Conservation (phyloP, 495 filamentous ascomycete species). For the Lasiosphaeria ovina region DNA sequence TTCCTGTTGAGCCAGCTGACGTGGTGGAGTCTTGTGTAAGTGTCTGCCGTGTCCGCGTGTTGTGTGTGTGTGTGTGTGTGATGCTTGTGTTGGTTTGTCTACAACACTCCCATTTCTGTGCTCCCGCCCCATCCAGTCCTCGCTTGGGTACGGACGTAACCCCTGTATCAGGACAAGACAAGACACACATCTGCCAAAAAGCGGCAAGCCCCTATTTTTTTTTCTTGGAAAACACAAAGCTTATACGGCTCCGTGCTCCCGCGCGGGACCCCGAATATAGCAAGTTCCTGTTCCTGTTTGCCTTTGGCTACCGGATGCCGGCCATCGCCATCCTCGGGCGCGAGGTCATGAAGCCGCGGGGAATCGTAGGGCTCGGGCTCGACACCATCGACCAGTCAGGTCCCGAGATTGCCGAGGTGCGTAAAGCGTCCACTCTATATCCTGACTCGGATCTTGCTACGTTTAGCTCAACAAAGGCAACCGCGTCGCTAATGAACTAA, state of each 20-base stretch:
- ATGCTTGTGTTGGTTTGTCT: background rate
- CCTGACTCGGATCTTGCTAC: no score
- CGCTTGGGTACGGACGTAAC: no score
- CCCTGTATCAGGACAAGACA: no score
- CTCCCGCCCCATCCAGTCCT: no score
- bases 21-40: conserved; percentile 62
- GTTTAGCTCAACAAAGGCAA: background rate
- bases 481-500: background rate
- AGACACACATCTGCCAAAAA: no score
- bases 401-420: conserved; percentile 57
- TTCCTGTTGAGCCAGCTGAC: conserved; percentile 67
- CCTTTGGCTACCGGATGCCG: conserved; percentile 62
- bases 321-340: conserved; percentile 65
- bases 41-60: conserved; percentile 12
- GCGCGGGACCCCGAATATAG: conserved; percentile 26
- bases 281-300: conserved; percentile 57
- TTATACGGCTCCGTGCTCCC: no score
- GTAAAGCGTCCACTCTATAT: background rate
- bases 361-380: conserved; percentile 63
- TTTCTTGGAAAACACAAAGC: no score
- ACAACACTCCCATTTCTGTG: background rate
- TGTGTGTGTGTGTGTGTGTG: background rate
- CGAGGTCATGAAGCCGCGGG: conserved; percentile 65
- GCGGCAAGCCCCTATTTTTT: no score
- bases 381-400: conserved; percentile 63